Conservation (phyloP, 2,329 filamentous ascomycete species). For the Diaporthe ilicicola region DNA sequence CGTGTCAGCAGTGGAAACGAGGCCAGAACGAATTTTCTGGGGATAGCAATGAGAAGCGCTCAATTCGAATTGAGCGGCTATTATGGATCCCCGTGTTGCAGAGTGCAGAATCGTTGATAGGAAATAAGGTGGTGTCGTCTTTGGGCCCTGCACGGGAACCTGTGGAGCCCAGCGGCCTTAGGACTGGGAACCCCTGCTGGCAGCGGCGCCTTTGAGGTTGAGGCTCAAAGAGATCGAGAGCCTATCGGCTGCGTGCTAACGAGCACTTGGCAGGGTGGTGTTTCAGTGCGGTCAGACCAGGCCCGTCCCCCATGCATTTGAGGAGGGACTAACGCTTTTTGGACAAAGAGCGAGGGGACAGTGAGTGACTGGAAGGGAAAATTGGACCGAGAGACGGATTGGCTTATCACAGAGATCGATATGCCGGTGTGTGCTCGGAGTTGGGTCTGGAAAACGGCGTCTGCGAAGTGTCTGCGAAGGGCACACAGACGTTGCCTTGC, state of each 20-base stretch:
- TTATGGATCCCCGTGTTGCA: slow-evolving; percentile 1
- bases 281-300: slow-evolving; percentile 30
- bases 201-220: slow-evolving; percentile 19
- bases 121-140: slow-evolving; percentile 1
- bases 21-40: background rate
- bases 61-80: background rate
- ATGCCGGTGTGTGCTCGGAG: slow-evolving; percentile 8
- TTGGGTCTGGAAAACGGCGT: background rate
- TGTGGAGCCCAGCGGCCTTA: background rate
- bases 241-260: slow-evolving; percentile 10
- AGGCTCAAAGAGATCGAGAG: slow-evolving; percentile 25
- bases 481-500: background rate
- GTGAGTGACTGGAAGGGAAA: slow-evolving; percentile 3
- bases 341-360: background rate
- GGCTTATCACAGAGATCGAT: background rate
- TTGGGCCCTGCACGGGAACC: background rate
- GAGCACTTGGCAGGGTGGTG: slow-evolving; percentile 25
- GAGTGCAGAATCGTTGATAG: background rate
- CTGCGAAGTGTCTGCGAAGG: no score
- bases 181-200: background rate
- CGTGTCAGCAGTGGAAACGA: background rate
- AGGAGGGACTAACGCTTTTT: background rate
- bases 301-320: slow-evolving; percentile 7
- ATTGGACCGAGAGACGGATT: background rate
- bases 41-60: background rate